These are phyloP conservation scores for Pichia cephalocereana DNA, from an alignment of 805 yeast genomes.

Conservation along the genomic window DNA sequence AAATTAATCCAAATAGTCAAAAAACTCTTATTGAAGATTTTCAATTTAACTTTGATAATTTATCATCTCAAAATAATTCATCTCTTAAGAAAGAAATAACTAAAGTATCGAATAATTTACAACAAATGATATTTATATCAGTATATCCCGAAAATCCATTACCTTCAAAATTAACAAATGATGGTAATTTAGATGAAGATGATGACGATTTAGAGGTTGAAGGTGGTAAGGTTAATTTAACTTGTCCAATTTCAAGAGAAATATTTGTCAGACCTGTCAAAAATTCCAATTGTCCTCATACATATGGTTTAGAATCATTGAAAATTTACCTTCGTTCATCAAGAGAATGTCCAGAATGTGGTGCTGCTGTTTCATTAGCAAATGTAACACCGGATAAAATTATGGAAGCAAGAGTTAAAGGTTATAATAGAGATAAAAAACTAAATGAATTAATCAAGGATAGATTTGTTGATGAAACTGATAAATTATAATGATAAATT, in stretches of 20 bases:
- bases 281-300: slow-evolving; percentile 52
- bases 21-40: not conserved
- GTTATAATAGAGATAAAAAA: slow-evolving; percentile 7
- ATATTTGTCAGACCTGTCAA: slow-evolving; percentile 45
- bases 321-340: slow-evolving; percentile 22
- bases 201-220: slow-evolving; percentile 54
- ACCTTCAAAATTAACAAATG: slow-evolving; percentile 30
- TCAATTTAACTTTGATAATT: not conserved
- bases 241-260: slow-evolving; percentile 56
- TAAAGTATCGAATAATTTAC: not conserved
- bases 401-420: slow-evolving; percentile 10
- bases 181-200: slow-evolving; percentile 27
- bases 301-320: slow-evolving; percentile 45
- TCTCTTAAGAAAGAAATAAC: not conserved
- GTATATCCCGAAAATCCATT: slow-evolving; percentile 54
- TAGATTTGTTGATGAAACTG: slow-evolving; percentile 3
- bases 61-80: not conserved
- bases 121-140: slow-evolving; percentile 38
- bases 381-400: slow-evolving; percentile 9
- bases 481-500: slow-evolving; percentile 1
- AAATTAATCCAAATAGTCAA: not conserved
- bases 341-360: slow-evolving; percentile 51
- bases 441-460: slow-evolving; percentile 3
- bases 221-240: slow-evolving; percentile 62
- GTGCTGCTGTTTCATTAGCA: slow-evolving; percentile 12